These are phyloP conservation scores for Corylus avellana DNA, from an alignment of 306 rosid species.

Conservation along the genomic window DNA sequence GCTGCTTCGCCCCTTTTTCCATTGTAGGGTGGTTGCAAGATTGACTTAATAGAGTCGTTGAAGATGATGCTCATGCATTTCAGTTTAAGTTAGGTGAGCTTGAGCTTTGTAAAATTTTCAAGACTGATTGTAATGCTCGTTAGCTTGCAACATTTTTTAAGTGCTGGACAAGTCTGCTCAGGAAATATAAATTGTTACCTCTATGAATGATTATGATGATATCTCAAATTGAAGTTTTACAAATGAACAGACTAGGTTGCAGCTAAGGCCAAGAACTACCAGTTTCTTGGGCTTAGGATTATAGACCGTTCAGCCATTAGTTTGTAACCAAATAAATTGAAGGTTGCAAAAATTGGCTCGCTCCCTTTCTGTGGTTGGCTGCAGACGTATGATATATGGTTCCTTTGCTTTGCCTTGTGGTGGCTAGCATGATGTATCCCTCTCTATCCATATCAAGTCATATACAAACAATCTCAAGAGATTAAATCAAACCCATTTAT, in stretches of 20 bases:
- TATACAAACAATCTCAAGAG: no score
- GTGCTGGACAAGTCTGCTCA: background rate
- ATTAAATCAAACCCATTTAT: no score
- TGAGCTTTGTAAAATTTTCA: background rate
- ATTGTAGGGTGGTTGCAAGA: background rate
- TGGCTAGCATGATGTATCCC: background rate
- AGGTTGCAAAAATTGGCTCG: background rate
- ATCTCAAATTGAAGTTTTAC: background rate
- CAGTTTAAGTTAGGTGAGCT: slow-evolving; percentile 4
- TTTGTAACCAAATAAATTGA: background rate
- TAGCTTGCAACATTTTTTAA: background rate
- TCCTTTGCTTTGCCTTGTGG: background rate
- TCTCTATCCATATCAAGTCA: background rate
- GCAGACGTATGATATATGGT: no score
- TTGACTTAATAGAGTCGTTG: background rate
- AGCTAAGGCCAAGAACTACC: background rate
- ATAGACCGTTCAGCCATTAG: background rate
- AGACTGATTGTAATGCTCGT: background rate
- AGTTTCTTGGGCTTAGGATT: background rate
- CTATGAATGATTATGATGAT: background rate
- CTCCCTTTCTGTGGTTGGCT: background rate
- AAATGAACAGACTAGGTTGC: background rate
- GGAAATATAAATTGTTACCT: background rate
- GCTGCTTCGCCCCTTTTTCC: background rate
- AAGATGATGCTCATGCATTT: background rate